Conservation (phyloP, 1,139 yeast species). For the Suhomyces bribrorum region DNA sequence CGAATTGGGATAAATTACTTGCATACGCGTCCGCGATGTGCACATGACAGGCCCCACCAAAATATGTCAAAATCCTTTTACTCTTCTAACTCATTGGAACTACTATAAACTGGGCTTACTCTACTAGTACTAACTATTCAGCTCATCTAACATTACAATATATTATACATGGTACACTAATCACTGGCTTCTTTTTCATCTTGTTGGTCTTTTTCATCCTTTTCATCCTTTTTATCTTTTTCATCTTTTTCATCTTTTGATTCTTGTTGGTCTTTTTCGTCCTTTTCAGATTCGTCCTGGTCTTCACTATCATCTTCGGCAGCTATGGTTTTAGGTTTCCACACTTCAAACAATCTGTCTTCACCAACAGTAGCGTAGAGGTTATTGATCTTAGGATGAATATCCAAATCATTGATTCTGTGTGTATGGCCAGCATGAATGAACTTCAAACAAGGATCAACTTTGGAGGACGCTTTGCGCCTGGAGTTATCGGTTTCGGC, state of each 20-base stretch:
- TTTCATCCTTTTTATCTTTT: slow-evolving; percentile 31
- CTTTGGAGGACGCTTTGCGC: slow-evolving; percentile 32
- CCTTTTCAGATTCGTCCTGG: slow-evolving; percentile 29
- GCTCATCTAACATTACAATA: not conserved
- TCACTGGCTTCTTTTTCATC: slow-evolving; percentile 19
- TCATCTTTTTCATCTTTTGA: slow-evolving; percentile 51
- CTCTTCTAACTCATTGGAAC: not conserved
- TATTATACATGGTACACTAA: not conserved
- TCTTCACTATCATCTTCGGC: slow-evolving; percentile 46
- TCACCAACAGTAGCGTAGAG: slow-evolving; percentile 52
- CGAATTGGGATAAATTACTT: slow-evolving; percentile 3
- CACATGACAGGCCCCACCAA: slow-evolving; percentile 1
- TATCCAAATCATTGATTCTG: slow-evolving; percentile 50
- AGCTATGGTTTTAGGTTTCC: slow-evolving; percentile 51
- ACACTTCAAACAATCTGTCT: slow-evolving; percentile 53
- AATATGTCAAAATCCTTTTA: too few species aligned
- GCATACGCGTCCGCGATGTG: slow-evolving; percentile 10
- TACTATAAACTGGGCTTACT: not conserved
- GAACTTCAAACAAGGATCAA: slow-evolving; percentile 61
- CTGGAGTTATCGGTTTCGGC: slow-evolving; percentile 23
- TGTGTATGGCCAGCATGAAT: slow-evolving; percentile 63
- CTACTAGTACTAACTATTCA: not conserved
- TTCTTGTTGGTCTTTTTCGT: too few species aligned
- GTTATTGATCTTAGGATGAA: slow-evolving; percentile 48
- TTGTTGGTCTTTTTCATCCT: slow-evolving; percentile 29